Base-by-base conservation (phyloP, 257 asterid genomes). In the Penstemon newberryi region DNA sequence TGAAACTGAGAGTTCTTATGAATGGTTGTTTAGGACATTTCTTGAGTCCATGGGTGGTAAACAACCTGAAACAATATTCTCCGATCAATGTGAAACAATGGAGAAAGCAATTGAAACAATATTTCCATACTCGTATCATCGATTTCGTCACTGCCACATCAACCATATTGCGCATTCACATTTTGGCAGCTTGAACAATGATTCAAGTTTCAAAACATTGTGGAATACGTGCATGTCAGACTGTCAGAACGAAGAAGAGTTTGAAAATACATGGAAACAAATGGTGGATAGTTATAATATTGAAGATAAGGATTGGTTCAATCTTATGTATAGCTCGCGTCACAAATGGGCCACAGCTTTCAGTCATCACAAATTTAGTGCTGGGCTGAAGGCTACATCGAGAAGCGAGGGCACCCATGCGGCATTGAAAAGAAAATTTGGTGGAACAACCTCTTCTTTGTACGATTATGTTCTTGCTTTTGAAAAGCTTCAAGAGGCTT, bases 121-220 rank as follows among this genome's bases (percentile, higher is more conserved):
- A 25, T 25, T 25, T 25, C 33, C 33, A 25, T 25, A 2, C 33
- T 25, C 33, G 33, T 25, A 25, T 25, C 33, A 25, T 25, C 33
- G 33, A 1, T 25, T 53, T 36, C 12, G 10, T 4, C 7, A 6
- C 4, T 6, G 39, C 19, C 3, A 5, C 19, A 7, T 33, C 1
- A 60, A 60, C 13, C 51, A 39, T 15, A 62, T 49, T 59, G 75
- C 69, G n/a, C 63, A 46, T 25, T 25, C 33, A 25, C 33, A 25
- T 25, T 25, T 25, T 25, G 33, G 33, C 33, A 25, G 33, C 33
- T 15, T 71, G 56, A 0, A 45, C 61, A 18, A 61, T 9, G 49
- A 72, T 45, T 6, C n/a, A 13, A 18, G 10, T 5, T 56, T 72
- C 8, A 18, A 25, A n/a, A 13, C 40, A 0, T 47, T 72, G 50